These are phyloP conservation scores for Xylaria sp. DNA, from an alignment of 2,329 filamentous ascomycete genomes.

Conservation along the genomic window DNA sequence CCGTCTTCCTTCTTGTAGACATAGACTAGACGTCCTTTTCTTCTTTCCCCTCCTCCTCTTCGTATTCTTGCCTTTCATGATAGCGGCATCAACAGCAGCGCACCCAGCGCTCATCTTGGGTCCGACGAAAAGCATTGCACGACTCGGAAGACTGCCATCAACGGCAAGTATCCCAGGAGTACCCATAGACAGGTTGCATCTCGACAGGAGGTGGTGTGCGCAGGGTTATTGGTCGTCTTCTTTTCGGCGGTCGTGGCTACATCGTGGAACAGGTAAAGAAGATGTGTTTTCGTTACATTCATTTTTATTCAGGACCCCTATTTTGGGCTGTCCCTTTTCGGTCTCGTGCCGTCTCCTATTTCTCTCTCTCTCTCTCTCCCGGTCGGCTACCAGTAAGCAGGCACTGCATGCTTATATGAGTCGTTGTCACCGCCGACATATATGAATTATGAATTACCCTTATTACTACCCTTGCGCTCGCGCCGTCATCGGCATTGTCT, in stretches of 20 bases:
- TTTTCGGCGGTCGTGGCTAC: constrained; percentile 5
- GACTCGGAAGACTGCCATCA: background rate
- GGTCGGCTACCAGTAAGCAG: background rate
- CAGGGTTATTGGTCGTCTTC: background rate
- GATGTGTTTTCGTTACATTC: background rate
- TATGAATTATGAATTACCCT: too few relatives aligned
- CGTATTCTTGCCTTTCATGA: constrained; percentile 22
- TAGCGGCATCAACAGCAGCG: constrained; percentile 21
- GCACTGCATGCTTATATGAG: constrained; percentile 1
- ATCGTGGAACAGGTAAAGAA: constrained; percentile 26
- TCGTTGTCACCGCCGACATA: too few relatives aligned
- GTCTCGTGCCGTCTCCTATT: background rate
- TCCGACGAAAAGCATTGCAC: constrained; percentile 18
- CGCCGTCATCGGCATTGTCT: constrained; percentile 9
- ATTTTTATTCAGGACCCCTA: background rate
- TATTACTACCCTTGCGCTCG: background rate
- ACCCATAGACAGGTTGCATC: background rate
- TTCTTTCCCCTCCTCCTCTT: background rate
- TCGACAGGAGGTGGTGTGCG: background rate
- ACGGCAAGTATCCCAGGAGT: background rate
- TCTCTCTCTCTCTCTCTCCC: background rate
- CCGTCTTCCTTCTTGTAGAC: background rate
- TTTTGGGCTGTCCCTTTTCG: background rate
- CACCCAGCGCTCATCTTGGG: constrained; percentile 23
- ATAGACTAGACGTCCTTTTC: background rate